Evolutionary conservation across 192 early-diverging fungal species (phyloP), one percentile per base, ranked within the genome.

Genomic region (Lunasporangiospora selenospora): DNA sequence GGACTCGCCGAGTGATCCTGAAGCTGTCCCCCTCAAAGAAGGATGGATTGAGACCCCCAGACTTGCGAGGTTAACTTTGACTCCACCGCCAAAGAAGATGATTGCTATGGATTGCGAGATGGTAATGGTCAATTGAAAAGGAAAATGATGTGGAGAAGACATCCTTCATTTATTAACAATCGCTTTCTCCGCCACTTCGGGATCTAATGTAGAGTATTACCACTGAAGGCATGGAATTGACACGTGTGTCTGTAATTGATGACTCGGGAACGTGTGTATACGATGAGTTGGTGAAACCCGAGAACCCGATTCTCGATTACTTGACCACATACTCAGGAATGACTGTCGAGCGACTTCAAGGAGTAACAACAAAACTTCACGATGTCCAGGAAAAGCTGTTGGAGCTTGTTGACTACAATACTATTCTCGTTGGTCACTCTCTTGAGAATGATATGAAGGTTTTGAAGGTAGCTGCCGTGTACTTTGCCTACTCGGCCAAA

Each of bases 401-500:
- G 24, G 53, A 75, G 21, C 24, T 85, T 3, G 59, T 87, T 1
- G 66, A 80, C 30, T 65, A 69, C 23, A 53, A 83, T 34, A 78
- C 77, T 10, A 77, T 87, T 45, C 43, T 87, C 8, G 58, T 83
- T 0, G 85, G 85, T 6, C 85, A 87, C 55, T 77, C 77, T 29
- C 78, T 92, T 12, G 86, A 92, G 32, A 87, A 85, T 51, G 90
- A 92, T 73, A 67, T 92, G 56, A 83, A 78, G 11, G 88, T 87
- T 0, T 62, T 92, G 44, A 71, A 82, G 61, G 75, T 77, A 65
- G 21, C 18, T 19, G 12, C 36, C n/a, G 16, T 11, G 8, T 16
- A 5, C 18, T 11, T 5, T 62, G 15, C 12, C 34, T 16, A 29
- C 39, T 9, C 6, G 13, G 33, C 37, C 7, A 58, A 9, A 27